Percentiles rank a stretch among this genome's conserved stretches.
Conservation (phyloP, 345 rosid genomes). For the Iberis pinnata region DNA sequence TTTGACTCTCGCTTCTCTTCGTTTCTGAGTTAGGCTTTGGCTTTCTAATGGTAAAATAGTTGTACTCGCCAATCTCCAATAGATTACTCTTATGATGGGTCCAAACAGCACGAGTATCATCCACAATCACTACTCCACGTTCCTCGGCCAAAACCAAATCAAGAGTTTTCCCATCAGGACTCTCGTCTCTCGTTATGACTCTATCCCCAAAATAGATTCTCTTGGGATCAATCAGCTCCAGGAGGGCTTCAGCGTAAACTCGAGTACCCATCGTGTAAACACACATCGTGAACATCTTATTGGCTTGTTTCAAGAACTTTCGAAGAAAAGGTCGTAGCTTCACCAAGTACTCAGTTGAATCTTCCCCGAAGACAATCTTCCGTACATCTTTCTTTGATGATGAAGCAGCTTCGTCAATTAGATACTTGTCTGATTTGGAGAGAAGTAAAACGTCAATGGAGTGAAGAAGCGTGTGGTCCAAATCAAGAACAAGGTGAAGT, state of each 20-base stretch:
- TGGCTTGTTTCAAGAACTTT: neutral
- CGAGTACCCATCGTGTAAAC: neutral
- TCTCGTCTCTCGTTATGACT: neutral
- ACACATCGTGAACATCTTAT: neutral
- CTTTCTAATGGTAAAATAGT: slow-evolving; percentile 39
- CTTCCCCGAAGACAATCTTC: neutral
- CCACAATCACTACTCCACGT: neutral
- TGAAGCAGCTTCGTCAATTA: neutral
- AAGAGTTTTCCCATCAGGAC: neutral
- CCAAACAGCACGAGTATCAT: neutral
- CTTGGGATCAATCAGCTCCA: neutral
- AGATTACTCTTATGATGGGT: neutral
- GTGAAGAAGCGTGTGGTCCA: slow-evolving; percentile 11
- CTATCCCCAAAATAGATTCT: neutral
- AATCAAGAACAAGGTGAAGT: slow-evolving; percentile 5
- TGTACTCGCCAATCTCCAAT: slow-evolving; percentile 31
- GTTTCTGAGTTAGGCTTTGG: neutral
- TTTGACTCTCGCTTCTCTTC: neutral
- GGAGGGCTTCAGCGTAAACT: neutral
- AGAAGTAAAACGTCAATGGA: neutral
- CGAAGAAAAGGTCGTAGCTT: slow-evolving; percentile 1
- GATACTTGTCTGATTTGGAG: neutral
- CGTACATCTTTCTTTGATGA: neutral
- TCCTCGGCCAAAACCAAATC: neutral
- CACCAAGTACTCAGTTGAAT: neutral